These are phyloP conservation scores for Nigrospora osmanthi DNA, from an alignment of 2,329 filamentous ascomycete species.

Conservation along the genomic window DNA sequence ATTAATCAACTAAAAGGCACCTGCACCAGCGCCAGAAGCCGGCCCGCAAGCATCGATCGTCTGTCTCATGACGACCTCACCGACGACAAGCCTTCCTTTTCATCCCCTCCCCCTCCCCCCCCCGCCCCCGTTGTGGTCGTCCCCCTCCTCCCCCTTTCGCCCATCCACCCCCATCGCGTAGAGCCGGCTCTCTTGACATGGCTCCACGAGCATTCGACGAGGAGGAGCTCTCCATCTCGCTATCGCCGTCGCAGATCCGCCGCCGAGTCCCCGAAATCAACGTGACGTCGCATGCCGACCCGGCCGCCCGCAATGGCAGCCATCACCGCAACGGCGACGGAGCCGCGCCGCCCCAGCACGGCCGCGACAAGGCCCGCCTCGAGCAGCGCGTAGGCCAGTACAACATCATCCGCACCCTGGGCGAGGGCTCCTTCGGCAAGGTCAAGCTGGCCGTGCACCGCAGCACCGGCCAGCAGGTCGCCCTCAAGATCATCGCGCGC, in stretches of 20 bases:
- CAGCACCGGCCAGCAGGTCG: conserved; percentile 88
- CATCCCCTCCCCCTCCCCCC: conserved; percentile 1
- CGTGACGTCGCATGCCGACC: conserved; percentile 19
- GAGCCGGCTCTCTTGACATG: conserved; percentile 26
- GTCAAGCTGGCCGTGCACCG: conserved; percentile 94
- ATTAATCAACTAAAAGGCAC: background rate
- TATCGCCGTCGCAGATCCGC: conserved; percentile 57
- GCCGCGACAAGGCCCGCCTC: conserved; percentile 46
- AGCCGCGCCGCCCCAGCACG: conserved; percentile 11
- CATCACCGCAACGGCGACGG: conserved; percentile 12
- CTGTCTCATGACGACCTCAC: conserved; percentile 10
- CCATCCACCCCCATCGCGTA: conserved; percentile 8
- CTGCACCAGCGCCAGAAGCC: background rate
- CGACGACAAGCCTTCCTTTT: conserved; percentile 1
- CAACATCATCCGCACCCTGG: conserved; percentile 80
- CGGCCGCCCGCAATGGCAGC: conserved; percentile 21
- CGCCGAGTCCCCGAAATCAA: conserved; percentile 33
- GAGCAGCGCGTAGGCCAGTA: conserved; percentile 90
- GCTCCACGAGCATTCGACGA: conserved; percentile 59
- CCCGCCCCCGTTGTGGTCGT: conserved; percentile 12
- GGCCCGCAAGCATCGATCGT: background rate
- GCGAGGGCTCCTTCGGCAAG: conserved; percentile 96
- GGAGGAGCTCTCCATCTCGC: conserved; percentile 74
- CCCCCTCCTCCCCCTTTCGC: conserved; percentile 2
- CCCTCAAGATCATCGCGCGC: conserved; percentile 93